Evolutionary conservation across 139 green algal species (phyloP).

Genomic region (Trebouxia sp.): DNA sequence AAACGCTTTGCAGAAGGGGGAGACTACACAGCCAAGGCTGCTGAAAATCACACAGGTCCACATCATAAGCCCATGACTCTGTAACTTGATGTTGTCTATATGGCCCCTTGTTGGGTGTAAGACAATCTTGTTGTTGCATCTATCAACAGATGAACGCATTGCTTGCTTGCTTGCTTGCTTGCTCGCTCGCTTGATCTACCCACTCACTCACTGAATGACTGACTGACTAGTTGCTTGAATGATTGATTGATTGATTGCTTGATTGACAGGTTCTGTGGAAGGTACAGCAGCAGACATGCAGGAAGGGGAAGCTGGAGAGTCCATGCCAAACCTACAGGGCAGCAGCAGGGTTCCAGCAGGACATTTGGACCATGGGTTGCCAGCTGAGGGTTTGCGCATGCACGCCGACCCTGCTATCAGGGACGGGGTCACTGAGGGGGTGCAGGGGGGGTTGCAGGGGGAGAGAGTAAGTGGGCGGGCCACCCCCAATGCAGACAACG

Average conservation of each 20-base stretch:
- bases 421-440: not conserved
- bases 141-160: no score
- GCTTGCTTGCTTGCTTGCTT: no score
- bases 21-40: no score
- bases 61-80: no score
- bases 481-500: not conserved
- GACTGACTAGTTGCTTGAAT: not conserved
- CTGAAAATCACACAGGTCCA: no score
- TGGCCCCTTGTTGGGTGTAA: no score
- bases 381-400: conserved; percentile 10
- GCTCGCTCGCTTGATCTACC: no score
- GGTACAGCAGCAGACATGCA: conserved; percentile 1
- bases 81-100: no score
- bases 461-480: not conserved
- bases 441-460: not conserved
- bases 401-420: not conserved
- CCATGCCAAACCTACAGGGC: not conserved
- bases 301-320: conserved; percentile 3
- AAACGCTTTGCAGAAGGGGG: no score
- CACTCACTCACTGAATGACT: no score
- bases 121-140: no score
- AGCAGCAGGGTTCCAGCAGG: conserved; percentile 11
- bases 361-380: conserved; percentile 4
- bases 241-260: not conserved
- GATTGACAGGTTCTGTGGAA: no score